phyloP scores from a whole-genome alignment of 2,329 filamentous ascomycete species.

The Colletotrichum karsti region DNA sequence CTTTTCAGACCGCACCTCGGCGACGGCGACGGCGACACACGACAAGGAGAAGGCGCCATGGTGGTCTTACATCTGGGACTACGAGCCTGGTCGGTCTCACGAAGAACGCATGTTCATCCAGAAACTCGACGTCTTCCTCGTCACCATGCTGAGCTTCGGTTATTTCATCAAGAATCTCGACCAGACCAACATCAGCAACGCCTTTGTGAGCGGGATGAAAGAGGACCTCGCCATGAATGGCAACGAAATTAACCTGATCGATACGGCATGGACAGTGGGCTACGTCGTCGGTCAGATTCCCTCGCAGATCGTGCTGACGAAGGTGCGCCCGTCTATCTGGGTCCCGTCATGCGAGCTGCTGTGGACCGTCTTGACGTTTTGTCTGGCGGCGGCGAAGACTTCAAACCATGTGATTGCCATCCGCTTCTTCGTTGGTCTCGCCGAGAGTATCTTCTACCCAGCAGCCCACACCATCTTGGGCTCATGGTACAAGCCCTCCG shows the following conservation, averaged over 20 bases:
- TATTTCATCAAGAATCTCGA: slow-evolving; percentile 36
- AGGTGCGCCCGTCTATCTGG: slow-evolving; percentile 38
- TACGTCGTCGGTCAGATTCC: slow-evolving; percentile 38
- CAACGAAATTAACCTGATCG: slow-evolving; percentile 36
- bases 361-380: slow-evolving; percentile 31
- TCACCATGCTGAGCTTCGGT: slow-evolving; percentile 24
- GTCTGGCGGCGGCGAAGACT: slow-evolving; percentile 19
- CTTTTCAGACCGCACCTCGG: not conserved
- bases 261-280: slow-evolving; percentile 34
- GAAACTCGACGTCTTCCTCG: slow-evolving; percentile 36
- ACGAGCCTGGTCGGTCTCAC: slow-evolving; percentile 33
- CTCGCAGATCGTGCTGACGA: slow-evolving; percentile 37
- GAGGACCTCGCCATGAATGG: slow-evolving; percentile 36
- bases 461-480: slow-evolving; percentile 45
- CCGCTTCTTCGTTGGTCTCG: slow-evolving; percentile 52
- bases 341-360: slow-evolving; percentile 36
- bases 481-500: slow-evolving; percentile 48
- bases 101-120: slow-evolving; percentile 35
- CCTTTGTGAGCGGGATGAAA: slow-evolving; percentile 37
- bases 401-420: slow-evolving; percentile 49
- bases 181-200: slow-evolving; percentile 35
- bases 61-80: slow-evolving; percentile 42
- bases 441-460: slow-evolving; percentile 43
- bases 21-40: not conserved
- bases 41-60: slow-evolving; percentile 35